Percentiles rank a stretch among this genome's conserved stretches.
Conservation (phyloP, 2,329 filamentous ascomycete genomes). For the Neopestalotiopsis sp. region DNA sequence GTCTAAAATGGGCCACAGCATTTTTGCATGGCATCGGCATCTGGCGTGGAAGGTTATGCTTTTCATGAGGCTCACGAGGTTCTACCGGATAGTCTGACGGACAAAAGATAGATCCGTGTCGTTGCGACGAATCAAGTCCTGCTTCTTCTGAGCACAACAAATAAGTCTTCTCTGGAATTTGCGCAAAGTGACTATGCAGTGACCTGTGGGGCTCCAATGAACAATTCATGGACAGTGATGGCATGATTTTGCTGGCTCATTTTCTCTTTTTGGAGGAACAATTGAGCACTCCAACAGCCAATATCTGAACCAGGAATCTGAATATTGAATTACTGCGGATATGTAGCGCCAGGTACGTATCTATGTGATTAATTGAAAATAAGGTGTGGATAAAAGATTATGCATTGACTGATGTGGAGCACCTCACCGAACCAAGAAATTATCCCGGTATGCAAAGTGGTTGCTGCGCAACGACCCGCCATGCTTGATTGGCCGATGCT, state of each 20-base stretch:
- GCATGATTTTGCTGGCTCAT: no score
- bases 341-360: neutral
- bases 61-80: conserved; percentile 27
- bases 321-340: no score
- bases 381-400: neutral
- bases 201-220: no score
- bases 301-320: no score
- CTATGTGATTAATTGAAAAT: neutral
- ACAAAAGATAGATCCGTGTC: conserved; percentile 9
- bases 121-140: conserved; percentile 15
- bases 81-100: conserved; percentile 10
- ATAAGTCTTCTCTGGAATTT: neutral
- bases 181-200: neutral
- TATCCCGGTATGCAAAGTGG: neutral
- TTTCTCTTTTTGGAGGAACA: no score
- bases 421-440: neutral
- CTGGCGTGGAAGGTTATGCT: conserved; percentile 33
- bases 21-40: conserved; percentile 35
- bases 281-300: no score
- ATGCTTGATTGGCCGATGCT: neutral
- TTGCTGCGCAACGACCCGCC: conserved; percentile 12
- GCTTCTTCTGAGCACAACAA: conserved; percentile 16
- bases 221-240: no score
- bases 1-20: conserved; percentile 31
- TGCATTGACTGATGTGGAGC: neutral